These are phyloP conservation scores for Penstemon newberryi DNA, from an alignment of 257 asterid species.

Conservation along the genomic window DNA sequence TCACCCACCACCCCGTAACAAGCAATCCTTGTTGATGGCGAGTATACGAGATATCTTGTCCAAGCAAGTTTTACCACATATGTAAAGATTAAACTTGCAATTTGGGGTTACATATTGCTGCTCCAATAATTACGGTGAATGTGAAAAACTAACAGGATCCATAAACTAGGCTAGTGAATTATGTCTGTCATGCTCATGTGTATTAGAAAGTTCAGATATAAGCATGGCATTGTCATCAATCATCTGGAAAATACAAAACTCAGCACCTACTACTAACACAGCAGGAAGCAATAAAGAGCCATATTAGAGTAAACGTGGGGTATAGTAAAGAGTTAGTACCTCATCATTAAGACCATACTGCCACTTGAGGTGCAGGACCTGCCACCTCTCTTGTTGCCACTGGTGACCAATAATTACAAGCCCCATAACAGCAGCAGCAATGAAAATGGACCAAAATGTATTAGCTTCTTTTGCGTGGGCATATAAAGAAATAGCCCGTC, in stretches of 20 bases:
- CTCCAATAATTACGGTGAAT: not conserved
- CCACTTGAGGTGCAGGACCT: not conserved
- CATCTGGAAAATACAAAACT: not conserved
- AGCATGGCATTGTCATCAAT: not conserved
- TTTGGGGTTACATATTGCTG: not conserved
- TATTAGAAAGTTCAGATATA: not conserved
- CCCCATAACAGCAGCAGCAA: constrained; percentile 91
- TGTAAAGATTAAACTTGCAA: not conserved
- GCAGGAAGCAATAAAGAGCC: not conserved
- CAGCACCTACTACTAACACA: not conserved
- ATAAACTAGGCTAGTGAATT: not conserved
- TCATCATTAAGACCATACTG: too few relatives aligned
- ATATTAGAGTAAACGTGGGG: not conserved
- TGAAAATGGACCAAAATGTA: constrained; percentile 75
- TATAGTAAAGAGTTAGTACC: too few relatives aligned
- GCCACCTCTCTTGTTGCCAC: constrained; percentile 30
- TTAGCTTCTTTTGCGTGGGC: constrained; percentile 79
- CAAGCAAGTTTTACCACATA: not conserved
- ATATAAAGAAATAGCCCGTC: constrained; percentile 60
- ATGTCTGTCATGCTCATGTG: not conserved
- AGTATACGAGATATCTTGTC: not conserved
- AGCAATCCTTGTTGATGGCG: not conserved
- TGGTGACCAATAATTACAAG: constrained; percentile 77
- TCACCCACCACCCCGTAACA: not conserved
- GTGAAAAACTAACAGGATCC: not conserved